Evolutionary conservation across 208 protist genomes (phyloP).

Genomic region (Acanthamoeba polyphaga): DNA sequence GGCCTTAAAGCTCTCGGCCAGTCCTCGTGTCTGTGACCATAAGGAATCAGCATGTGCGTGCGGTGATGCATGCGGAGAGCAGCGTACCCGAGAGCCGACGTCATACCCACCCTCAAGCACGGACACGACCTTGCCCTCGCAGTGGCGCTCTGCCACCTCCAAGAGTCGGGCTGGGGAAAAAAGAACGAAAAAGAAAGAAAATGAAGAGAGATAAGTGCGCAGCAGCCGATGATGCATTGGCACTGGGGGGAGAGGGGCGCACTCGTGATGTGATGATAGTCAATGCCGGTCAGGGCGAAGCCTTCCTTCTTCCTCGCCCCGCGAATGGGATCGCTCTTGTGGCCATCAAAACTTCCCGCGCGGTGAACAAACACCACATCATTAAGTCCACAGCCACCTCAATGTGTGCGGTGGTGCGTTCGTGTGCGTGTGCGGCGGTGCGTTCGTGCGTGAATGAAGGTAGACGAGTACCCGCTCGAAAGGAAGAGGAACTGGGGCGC

Average conservation of each 20-base stretch:
- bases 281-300: not conserved
- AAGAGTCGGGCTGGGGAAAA: constrained; percentile 54
- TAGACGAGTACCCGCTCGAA: constrained; percentile 68
- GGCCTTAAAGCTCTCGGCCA: constrained; percentile 28
- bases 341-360: not conserved
- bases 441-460: not conserved
- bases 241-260: not conserved
- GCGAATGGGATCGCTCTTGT: constrained; percentile 54
- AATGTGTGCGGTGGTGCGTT: not conserved
- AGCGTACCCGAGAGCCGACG: constrained; percentile 60
- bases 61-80: not conserved
- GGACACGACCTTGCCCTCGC: constrained; percentile 77
- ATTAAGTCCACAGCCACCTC: too few species aligned
- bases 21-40: not conserved
- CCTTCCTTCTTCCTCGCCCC: constrained; percentile 32
- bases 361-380: not conserved
- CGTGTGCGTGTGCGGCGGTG: too few species aligned
- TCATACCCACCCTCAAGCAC: constrained; percentile 85
- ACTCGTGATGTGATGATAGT: constrained; percentile 60
- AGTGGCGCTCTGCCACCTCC: constrained; percentile 68
- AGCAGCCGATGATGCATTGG: not conserved
- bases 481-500: constrained; percentile 82
- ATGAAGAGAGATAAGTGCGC: not conserved
- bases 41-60: not conserved
- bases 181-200: constrained; percentile 22